Conservation (phyloP, 371 early-diverging fungal genomes). For the Rhizopus stolonifer region DNA sequence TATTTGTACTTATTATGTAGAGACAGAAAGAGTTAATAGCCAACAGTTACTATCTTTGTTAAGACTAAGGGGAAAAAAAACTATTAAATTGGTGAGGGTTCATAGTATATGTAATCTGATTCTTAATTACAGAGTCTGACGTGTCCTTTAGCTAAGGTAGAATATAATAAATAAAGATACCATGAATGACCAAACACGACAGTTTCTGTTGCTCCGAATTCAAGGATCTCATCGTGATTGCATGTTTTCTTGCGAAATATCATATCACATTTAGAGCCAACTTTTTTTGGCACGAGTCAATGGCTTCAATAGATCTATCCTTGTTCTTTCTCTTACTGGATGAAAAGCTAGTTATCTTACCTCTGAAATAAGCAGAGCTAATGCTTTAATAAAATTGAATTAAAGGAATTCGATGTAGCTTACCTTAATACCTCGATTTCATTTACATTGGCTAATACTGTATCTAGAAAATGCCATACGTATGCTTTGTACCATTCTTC, state of each 20-base stretch:
- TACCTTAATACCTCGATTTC: constrained; percentile 3
- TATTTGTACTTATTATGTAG: too few relatives aligned
- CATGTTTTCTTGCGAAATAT: constrained; percentile 13
- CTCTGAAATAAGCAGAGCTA: constrained; percentile 10
- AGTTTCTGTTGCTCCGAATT: constrained; percentile 12
- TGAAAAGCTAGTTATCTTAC: constrained; percentile 5
- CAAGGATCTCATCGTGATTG: constrained; percentile 4
- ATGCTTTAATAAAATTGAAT: constrained; percentile 3
- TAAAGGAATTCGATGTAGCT: background rate
- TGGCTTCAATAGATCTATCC: constrained; percentile 8
- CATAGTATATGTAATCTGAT: too few relatives aligned
- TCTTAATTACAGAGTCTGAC: too few relatives aligned
- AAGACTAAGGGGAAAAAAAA: too few relatives aligned
- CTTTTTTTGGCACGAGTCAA: constrained; percentile 12
- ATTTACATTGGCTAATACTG: constrained; percentile 9
- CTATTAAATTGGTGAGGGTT: too few relatives aligned
- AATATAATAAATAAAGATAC: too few relatives aligned
- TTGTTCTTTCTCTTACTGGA: constrained; percentile 17
- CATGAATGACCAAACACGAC: too few relatives aligned
- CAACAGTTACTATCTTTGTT: too few relatives aligned
- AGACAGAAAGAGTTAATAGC: too few relatives aligned
- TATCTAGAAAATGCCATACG: constrained; percentile 12
- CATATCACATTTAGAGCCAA: constrained; percentile 9
- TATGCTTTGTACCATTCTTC: constrained; percentile 7
- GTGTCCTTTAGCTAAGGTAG: too few relatives aligned